These are phyloP conservation scores for Allium cepa DNA, from an alignment of 106 monocot genomes.

Conservation along the genomic window DNA sequence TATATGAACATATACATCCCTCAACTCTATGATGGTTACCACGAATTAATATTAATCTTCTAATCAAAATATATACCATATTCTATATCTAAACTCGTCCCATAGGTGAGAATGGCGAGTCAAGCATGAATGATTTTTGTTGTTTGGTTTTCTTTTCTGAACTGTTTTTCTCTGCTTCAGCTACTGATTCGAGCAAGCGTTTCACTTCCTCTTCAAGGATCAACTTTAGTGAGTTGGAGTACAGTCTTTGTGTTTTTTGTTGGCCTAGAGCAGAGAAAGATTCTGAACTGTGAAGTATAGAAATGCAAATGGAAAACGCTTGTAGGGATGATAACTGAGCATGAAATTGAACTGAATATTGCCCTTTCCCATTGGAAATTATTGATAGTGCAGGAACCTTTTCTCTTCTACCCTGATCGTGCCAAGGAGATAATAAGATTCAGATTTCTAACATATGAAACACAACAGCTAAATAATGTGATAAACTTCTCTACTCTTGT, in stretches of 20 bases:
- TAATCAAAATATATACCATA: not conserved
- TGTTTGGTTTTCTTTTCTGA: slow-evolving; percentile 25
- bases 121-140: slow-evolving; percentile 32
- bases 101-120: slow-evolving; percentile 67
- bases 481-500: too few species aligned
- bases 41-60: too few species aligned
- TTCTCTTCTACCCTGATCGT: slow-evolving; percentile 49
- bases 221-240: slow-evolving; percentile 45
- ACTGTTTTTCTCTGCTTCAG: slow-evolving; percentile 34
- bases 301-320: slow-evolving; percentile 65
- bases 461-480: not conserved
- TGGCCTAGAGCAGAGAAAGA: slow-evolving; percentile 22
- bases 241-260: slow-evolving; percentile 22
- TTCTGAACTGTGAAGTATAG: slow-evolving; percentile 50
- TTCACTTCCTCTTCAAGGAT: slow-evolving; percentile 61
- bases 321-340: slow-evolving; percentile 63
- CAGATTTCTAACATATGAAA: not conserved
- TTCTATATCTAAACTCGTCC: slow-evolving; percentile 32
- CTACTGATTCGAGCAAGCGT: slow-evolving; percentile 38
- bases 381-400: slow-evolving; percentile 43
- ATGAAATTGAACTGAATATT: slow-evolving; percentile 61
- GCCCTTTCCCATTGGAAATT: slow-evolving; percentile 32
- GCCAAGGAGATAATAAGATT: not conserved
- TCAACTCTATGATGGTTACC: too few species aligned
- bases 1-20: too few species aligned